These are phyloP conservation scores for Leccinum variabile DNA, from an alignment of 1,284 basidiomycete species.

Conservation along the genomic window DNA sequence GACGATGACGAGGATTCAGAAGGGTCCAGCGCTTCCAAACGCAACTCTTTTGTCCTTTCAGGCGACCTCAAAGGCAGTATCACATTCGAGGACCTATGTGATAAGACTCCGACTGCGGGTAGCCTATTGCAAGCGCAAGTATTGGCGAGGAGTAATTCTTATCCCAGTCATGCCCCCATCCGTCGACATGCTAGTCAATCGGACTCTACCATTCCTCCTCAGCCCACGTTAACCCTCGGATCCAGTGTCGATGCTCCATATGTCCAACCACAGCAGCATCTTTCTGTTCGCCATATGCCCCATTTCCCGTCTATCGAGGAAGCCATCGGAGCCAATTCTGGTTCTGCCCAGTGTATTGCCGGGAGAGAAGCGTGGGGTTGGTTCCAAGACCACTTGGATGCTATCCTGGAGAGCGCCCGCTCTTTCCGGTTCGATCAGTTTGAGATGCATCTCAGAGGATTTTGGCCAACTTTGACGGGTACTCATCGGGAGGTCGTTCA, in stretches of 20 bases:
- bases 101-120: conserved; percentile 80
- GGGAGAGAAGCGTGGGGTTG: conserved; percentile 83
- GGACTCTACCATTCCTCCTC: conserved; percentile 47
- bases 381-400: conserved; percentile 84
- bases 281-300: conserved; percentile 74
- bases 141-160: conserved; percentile 51
- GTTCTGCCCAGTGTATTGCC: conserved; percentile 69
- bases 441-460: conserved; percentile 78
- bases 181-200: conserved; percentile 64
- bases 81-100: conserved; percentile 63
- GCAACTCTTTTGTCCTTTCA: conserved; percentile 67
- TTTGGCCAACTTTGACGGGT: conserved; percentile 74
- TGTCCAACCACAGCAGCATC: conserved; percentile 42
- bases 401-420: conserved; percentile 73
- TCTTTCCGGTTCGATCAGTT: conserved; percentile 83
- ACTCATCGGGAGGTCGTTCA: conserved; percentile 82
- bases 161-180: conserved; percentile 70
- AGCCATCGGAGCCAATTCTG: conserved; percentile 71
- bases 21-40: conserved; percentile 64
- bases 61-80: conserved; percentile 59
- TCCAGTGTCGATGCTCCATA: conserved; percentile 45
- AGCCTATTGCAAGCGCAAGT: conserved; percentile 75
- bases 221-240: conserved; percentile 54
- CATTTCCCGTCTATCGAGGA: conserved; percentile 84
- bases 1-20: conserved; percentile 84